phyloP scores from a whole-genome alignment of 352 stramenopile species.

The Aphanomyces invadans region DNA sequence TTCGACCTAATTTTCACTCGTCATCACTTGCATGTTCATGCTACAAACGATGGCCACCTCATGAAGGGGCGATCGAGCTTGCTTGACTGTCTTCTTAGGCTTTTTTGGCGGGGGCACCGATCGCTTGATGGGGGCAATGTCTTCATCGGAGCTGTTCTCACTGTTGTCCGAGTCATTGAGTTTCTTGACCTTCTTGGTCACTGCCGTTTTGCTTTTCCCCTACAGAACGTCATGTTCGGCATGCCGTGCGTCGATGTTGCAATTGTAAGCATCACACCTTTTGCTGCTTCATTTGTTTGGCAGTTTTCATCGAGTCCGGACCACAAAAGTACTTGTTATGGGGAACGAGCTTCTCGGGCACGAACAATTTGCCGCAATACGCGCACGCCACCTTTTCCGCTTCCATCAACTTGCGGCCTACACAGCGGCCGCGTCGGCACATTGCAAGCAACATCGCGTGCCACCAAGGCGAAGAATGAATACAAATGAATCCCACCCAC shows the following conservation, averaged over 20 bases:
- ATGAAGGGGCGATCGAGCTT: slow-evolving; percentile 19
- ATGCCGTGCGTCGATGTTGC: no score
- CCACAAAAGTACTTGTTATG: slow-evolving; percentile 99
- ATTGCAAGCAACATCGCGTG: slow-evolving; percentile 1
- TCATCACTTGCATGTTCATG: slow-evolving; percentile 34
- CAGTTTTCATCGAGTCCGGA: slow-evolving; percentile 90
- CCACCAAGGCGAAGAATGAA: no score
- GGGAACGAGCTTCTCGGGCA: slow-evolving; percentile 90
- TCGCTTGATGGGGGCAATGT: slow-evolving; percentile 57
- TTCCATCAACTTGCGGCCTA: slow-evolving; percentile 55
- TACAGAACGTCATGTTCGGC: slow-evolving; percentile 27
- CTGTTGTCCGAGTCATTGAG: slow-evolving; percentile 54
- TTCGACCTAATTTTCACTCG: slow-evolving; percentile 78
- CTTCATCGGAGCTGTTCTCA: slow-evolving; percentile 31
- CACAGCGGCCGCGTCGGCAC: neutral
- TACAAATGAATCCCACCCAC: no score
- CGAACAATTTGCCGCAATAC: slow-evolving; percentile 91
- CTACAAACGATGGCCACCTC: slow-evolving; percentile 13
- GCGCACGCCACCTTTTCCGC: slow-evolving; percentile 85
- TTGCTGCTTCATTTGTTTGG: slow-evolving; percentile 82
- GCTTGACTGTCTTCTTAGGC: slow-evolving; percentile 30
- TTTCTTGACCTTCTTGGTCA: slow-evolving; percentile 27
- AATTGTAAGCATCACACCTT: no score
- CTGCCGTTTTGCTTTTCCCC: slow-evolving; percentile 25
- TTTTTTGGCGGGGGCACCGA: slow-evolving; percentile 27